Evolutionary conservation across 495 filamentous ascomycete species (phyloP).

Genomic region (Gamarada debralockiae): DNA sequence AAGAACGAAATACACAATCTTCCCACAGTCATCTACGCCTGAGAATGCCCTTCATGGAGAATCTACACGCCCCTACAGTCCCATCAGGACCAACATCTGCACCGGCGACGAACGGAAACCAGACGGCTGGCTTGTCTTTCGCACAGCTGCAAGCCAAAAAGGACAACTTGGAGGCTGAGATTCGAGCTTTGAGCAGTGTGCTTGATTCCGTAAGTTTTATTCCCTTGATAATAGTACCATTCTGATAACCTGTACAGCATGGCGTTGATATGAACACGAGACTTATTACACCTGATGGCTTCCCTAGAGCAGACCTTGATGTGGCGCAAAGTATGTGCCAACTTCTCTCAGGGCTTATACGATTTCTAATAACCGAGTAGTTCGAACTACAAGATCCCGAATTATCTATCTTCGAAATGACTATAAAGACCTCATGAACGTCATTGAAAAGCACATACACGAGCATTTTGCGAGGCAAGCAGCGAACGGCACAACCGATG

Average conservation of each 20-base stretch:
- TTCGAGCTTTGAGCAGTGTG: constrained; percentile 78
- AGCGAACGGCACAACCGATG: constrained; percentile 11
- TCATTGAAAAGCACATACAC: constrained; percentile 79
- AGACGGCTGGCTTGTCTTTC: constrained; percentile 54
- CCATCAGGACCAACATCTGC: constrained; percentile 66
- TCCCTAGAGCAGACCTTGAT: constrained; percentile 89
- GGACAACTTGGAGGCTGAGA: constrained; percentile 76
- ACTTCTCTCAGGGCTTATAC: background rate
- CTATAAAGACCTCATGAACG: constrained; percentile 81
- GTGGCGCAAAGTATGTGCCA: constrained; percentile 75
- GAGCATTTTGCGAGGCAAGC: constrained; percentile 59
- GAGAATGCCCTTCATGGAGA: constrained; percentile 47
- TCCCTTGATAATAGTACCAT: constrained; percentile 15
- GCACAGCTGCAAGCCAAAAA: constrained; percentile 62
- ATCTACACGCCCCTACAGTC: constrained; percentile 72
- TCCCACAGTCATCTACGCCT: background rate
- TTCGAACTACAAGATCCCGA: constrained; percentile 83
- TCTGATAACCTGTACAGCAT: constrained; percentile 53
- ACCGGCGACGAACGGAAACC: constrained; percentile 45
- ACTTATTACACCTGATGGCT: constrained; percentile 88
- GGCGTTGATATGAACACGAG: constrained; percentile 88
- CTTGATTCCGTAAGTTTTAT: constrained; percentile 71
- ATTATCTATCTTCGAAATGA: constrained; percentile 91
- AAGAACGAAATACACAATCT: constrained; percentile 1
- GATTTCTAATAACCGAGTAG: constrained; percentile 35